These are phyloP conservation scores for Citrus inodora DNA, from an alignment of 345 rosid genomes.

Conservation along the genomic window DNA sequence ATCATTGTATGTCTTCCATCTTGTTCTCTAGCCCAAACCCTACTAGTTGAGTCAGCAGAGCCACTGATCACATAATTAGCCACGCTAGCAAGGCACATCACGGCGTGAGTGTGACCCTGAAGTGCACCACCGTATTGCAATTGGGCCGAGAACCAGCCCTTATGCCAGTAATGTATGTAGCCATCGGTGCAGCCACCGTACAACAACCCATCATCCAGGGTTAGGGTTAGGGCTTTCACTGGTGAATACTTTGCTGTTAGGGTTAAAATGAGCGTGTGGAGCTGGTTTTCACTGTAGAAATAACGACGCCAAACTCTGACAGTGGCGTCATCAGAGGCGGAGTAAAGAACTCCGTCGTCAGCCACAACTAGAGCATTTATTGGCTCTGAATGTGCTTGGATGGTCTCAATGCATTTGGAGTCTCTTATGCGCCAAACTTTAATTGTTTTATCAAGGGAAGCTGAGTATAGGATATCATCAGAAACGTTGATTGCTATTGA, in stretches of 20 bases:
- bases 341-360: constrained; percentile 42
- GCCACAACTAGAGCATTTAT: constrained; percentile 40
- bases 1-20: constrained; percentile 37
- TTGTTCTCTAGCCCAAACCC: constrained; percentile 43
- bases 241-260: constrained; percentile 48
- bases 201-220: constrained; percentile 28
- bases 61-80: constrained; percentile 41
- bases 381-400: constrained; percentile 45
- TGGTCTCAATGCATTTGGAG: constrained; percentile 52
- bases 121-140: constrained; percentile 45
- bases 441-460: constrained; percentile 47
- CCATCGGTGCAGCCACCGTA: constrained; percentile 61
- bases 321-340: constrained; percentile 56
- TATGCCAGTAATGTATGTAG: constrained; percentile 46
- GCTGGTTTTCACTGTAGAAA: constrained; percentile 26
- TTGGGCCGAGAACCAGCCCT: constrained; percentile 42
- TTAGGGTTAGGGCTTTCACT: constrained; percentile 39
- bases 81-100: constrained; percentile 40
- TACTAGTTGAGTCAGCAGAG: constrained; percentile 44
- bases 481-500: constrained; percentile 43
- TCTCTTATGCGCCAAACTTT: constrained; percentile 57
- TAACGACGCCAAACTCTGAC: constrained; percentile 44
- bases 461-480: constrained; percentile 47
- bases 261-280: constrained; percentile 39
- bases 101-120: constrained; percentile 59